These are phyloP conservation scores for Dissophora ornata DNA, from an alignment of 192 early-diverging fungal genomes.

Conservation along the genomic window DNA sequence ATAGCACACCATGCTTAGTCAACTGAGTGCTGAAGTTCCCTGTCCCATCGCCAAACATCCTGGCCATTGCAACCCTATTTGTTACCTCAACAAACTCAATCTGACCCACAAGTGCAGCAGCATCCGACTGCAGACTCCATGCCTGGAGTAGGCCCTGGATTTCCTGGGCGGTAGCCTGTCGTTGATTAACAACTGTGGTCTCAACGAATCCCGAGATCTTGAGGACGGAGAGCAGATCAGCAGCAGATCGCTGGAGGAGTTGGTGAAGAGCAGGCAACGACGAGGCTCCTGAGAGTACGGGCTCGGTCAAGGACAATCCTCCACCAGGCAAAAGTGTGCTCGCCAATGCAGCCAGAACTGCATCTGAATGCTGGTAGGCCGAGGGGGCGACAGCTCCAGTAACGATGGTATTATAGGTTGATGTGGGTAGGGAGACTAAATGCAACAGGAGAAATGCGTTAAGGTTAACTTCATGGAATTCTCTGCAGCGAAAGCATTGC, in stretches of 20 bases:
- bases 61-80: constrained; percentile 1
- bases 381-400: constrained; percentile 65
- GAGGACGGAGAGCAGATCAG: constrained; percentile 73
- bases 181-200: constrained; percentile 49
- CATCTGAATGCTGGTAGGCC: constrained; percentile 71
- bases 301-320: constrained; percentile 73
- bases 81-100: constrained; percentile 56
- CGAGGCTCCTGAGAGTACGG: constrained; percentile 64
- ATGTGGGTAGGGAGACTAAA: constrained; percentile 64
- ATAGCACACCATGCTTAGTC: constrained; percentile 2
- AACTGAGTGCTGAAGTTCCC: constrained; percentile 1
- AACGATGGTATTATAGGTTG: constrained; percentile 71
- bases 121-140: constrained; percentile 68
- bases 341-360: constrained; percentile 70
- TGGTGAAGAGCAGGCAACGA: constrained; percentile 56
- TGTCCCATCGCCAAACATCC: no score
- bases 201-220: constrained; percentile 91
- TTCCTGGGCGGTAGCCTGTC: constrained; percentile 58
- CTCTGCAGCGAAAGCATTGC: neutral
- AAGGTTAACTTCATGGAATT: no score
- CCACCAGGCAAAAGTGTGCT: constrained; percentile 77
- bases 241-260: constrained; percentile 63
- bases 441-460: constrained; percentile 56
- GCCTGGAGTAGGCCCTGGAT: constrained; percentile 61
- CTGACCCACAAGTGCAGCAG: constrained; percentile 47